phyloP scores from a whole-genome alignment of 1,284 basidiomycete genomes.

The Ganoderma boninense region DNA sequence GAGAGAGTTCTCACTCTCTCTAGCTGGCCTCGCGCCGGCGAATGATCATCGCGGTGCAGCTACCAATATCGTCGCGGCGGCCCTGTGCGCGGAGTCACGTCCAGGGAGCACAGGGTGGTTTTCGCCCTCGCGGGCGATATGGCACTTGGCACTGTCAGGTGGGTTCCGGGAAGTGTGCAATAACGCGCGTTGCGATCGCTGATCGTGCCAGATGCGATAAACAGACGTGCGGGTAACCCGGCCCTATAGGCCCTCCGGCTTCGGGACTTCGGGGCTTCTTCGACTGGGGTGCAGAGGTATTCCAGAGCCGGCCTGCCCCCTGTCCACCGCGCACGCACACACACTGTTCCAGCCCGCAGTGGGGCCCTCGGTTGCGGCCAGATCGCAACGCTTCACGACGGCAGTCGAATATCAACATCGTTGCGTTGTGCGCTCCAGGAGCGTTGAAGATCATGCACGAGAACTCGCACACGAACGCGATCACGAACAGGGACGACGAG shows the following conservation, averaged over 20 bases:
- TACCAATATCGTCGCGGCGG: background rate
- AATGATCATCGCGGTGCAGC: background rate
- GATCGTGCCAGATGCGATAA: background rate
- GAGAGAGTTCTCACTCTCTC: background rate
- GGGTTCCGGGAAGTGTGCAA: background rate
- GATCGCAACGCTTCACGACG: background rate
- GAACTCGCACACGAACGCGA: too few relatives aligned
- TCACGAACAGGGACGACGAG: background rate
- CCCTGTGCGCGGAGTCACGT: too few relatives aligned
- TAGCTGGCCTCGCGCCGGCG: background rate
- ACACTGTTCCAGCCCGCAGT: background rate
- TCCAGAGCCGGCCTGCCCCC: background rate
- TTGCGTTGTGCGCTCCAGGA: background rate
- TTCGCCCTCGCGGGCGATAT: background rate
- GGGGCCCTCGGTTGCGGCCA: background rate
- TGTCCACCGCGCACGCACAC: background rate
- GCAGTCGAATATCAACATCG: background rate
- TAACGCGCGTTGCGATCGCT: slow-evolving; percentile 1
- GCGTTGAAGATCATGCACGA: background rate
- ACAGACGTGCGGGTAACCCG: background rate
- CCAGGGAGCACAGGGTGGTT: background rate
- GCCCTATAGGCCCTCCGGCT: background rate
- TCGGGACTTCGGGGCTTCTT: background rate
- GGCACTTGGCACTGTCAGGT: background rate
- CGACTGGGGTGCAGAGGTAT: background rate